These are phyloP conservation scores for Yamadazyma mexicana DNA, from an alignment of 1,139 yeast species.

Conservation along the genomic window DNA sequence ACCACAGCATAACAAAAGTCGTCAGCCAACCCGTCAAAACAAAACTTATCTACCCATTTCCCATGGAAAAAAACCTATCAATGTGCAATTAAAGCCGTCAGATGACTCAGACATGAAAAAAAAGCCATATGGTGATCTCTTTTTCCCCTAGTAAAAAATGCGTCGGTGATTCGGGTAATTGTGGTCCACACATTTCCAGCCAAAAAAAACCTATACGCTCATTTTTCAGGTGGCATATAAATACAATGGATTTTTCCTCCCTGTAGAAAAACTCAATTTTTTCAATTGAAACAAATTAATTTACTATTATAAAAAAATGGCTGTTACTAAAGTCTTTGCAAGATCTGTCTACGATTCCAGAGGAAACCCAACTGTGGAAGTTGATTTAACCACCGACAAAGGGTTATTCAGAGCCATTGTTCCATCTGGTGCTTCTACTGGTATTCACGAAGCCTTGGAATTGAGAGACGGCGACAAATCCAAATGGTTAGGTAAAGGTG, in stretches of 20 bases:
- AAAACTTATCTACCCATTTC: no score
- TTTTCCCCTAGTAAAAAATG: background rate
- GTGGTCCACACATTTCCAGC: slow-evolving; percentile 10
- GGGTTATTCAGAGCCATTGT: slow-evolving; percentile 92
- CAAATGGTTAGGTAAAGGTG: slow-evolving; percentile 97
- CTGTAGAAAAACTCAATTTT: background rate
- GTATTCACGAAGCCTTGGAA: slow-evolving; percentile 93
- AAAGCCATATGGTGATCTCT: background rate
- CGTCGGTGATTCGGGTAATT: slow-evolving; percentile 10
- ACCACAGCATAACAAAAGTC: background rate
- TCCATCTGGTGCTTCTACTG: slow-evolving; percentile 97
- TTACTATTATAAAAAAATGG: slow-evolving; percentile 22
- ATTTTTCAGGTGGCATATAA: slow-evolving; percentile 1
- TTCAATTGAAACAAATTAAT: background rate
- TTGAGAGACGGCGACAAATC: slow-evolving; percentile 93
- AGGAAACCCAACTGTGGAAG: slow-evolving; percentile 98
- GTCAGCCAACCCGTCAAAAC: no score
- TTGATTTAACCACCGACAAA: slow-evolving; percentile 80
- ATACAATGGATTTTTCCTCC: slow-evolving; percentile 1
- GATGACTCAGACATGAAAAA: slow-evolving; percentile 7
- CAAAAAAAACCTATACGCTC: background rate
- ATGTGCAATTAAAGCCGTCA: background rate
- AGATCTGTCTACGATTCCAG: slow-evolving; percentile 97
- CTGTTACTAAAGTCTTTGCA: slow-evolving; percentile 66
- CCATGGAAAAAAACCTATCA: no score